Evolutionary conservation across 176 grass and related monocot species (phyloP).

Genomic region (Pharus latifolius): DNA sequence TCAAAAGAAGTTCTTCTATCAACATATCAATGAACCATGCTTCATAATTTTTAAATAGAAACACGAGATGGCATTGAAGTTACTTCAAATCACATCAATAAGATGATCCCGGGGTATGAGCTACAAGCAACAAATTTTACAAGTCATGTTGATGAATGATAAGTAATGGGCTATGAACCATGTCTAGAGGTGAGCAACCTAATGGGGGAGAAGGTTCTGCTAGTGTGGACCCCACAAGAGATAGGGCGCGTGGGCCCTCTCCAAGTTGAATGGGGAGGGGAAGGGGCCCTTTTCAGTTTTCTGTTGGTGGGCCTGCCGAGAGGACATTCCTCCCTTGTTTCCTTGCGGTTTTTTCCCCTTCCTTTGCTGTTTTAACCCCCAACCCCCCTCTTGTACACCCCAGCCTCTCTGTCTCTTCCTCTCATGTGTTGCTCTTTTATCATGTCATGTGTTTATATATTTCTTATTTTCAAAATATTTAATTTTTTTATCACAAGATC

Average conservation of each 20-base stretch:
- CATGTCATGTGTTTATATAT: no score
- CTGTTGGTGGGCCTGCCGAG: not conserved
- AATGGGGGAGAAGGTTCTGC: not conserved
- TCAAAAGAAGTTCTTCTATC: no score
- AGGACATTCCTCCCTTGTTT: not conserved
- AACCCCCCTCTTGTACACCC: not conserved
- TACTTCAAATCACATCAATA: no score
- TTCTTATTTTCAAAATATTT: no score
- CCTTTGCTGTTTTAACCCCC: not conserved
- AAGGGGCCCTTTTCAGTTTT: not conserved
- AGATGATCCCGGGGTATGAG: no score
- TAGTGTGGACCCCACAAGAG: not conserved
- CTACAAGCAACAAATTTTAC: no score
- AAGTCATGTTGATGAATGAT: no score
- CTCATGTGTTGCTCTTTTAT: no score
- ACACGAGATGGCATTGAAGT: no score
- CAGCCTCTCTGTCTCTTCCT: not conserved
- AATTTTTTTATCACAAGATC: no score
- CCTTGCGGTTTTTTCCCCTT: not conserved
- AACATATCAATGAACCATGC: no score
- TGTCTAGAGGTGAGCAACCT: not conserved
- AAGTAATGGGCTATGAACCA: not conserved
- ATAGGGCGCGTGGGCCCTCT: not conserved
- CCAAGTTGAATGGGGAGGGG: not conserved
- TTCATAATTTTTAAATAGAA: no score